These are phyloP conservation scores for Eucalyptus urophylla DNA, from an alignment of 345 rosid genomes.

Conservation along the genomic window DNA sequence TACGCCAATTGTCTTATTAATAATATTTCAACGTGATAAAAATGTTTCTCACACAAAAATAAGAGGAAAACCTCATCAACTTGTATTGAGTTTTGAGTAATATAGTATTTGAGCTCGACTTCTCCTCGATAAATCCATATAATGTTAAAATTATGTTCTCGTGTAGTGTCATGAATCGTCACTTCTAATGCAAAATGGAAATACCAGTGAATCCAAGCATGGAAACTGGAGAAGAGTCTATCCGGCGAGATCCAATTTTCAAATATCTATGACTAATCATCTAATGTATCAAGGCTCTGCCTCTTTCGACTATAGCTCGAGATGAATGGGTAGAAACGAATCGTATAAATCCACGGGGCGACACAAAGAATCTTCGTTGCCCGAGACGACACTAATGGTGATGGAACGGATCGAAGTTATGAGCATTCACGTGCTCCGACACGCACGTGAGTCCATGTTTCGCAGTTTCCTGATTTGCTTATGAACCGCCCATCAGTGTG, in stretches of 20 bases:
- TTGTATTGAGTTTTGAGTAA: neutral
- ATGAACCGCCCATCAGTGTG: neutral
- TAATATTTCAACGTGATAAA: neutral
- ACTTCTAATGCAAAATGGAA: neutral
- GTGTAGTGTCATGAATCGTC: accelerated
- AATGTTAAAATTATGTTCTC: neutral
- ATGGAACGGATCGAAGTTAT: conserved; percentile 11
- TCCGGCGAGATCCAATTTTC: neutral
- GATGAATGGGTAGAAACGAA: neutral
- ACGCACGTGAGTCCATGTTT: neutral
- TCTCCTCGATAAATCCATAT: neutral
- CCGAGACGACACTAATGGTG: neutral
- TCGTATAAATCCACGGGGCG: neutral
- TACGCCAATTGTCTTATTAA: neutral
- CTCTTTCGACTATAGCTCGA: neutral
- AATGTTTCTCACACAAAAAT: neutral
- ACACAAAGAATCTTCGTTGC: neutral
- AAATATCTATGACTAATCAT: neutral
- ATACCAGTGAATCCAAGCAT: neutral
- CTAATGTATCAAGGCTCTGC: neutral
- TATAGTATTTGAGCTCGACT: neutral
- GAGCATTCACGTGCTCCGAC: neutral
- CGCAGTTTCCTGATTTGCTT: neutral
- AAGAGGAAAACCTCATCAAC: neutral
- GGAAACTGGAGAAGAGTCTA: neutral